Evolutionary conservation across 2,329 filamentous ascomycete genomes (phyloP).

Genomic region (Calonectria hawksworthii): DNA sequence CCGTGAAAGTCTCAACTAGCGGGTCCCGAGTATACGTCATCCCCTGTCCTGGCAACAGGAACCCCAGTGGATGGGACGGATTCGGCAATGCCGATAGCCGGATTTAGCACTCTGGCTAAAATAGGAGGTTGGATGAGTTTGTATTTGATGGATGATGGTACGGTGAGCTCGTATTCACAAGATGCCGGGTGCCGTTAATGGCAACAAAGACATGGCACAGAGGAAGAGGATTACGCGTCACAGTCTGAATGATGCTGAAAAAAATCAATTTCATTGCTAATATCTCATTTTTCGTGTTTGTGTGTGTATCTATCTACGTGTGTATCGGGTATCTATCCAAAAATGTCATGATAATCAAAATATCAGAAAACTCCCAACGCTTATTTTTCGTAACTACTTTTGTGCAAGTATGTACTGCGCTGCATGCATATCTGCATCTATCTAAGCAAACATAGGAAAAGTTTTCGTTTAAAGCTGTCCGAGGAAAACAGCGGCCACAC

Average conservation of each 20-base stretch:
- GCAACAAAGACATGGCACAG: neutral
- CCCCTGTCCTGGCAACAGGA: neutral
- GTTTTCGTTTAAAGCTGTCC: neutral
- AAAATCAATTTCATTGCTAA: neutral
- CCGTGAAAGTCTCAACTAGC: neutral
- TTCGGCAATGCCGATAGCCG: neutral
- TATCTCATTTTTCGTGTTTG: neutral
- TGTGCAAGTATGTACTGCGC: neutral
- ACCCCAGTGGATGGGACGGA: neutral
- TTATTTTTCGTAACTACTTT: neutral
- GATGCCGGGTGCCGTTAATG: neutral
- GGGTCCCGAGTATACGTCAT: neutral
- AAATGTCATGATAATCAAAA: conserved; percentile 1
- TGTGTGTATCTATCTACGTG: neutral
- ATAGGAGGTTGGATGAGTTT: neutral
- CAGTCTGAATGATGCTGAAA: neutral
- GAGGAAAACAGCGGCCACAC: neutral
- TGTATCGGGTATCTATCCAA: conserved; percentile 11
- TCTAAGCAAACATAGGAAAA: neutral
- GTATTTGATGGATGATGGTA: neutral
- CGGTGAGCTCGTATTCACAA: neutral
- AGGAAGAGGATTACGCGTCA: neutral
- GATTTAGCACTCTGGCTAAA: neutral
- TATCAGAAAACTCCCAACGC: conserved; percentile 2
- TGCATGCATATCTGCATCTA: neutral